A percentile compares a stretch with the other conserved stretches of the same genome.
Evolutionary conservation across 2,329 filamentous ascomycete genomes (phyloP).

Genomic region (Myriangium duriaei): DNA sequence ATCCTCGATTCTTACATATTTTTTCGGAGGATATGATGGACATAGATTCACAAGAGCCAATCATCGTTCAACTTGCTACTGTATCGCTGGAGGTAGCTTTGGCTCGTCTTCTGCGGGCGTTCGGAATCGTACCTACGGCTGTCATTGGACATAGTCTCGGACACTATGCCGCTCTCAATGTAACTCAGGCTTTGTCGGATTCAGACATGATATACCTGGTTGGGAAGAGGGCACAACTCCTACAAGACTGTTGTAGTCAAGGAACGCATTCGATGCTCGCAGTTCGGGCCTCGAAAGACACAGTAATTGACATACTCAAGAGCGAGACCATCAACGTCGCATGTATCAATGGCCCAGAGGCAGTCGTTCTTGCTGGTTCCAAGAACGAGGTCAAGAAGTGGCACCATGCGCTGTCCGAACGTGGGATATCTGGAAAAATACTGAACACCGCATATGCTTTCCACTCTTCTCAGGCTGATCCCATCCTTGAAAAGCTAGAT

Average conservation of each 20-base stretch:
- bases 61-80: constrained; percentile 27
- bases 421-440: no score
- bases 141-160: constrained; percentile 26
- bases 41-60: no score
- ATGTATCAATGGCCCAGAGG: constrained; percentile 18
- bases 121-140: constrained; percentile 18
- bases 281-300: constrained; percentile 12
- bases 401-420: no score
- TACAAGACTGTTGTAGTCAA: constrained; percentile 16
- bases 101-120: constrained; percentile 15
- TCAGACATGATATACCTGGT: constrained; percentile 26
- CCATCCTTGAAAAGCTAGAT: constrained; percentile 18
- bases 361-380: constrained; percentile 17
- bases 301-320: no score
- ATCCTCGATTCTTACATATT: no score
- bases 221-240: constrained; percentile 22
- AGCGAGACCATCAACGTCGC: no score
- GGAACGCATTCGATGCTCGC: constrained; percentile 20
- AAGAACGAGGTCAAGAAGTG: constrained; percentile 11
- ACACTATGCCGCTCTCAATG: constrained; percentile 28
- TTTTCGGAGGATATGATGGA: no score
- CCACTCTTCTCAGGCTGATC: constrained; percentile 22
- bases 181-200: constrained; percentile 24
- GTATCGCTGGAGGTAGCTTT: constrained; percentile 32
- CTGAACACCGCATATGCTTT: constrained; percentile 20